Percentiles rank a stretch among this genome's conserved stretches.
phyloP scores from a whole-genome alignment of 306 rosid genomes.

The Datisca glomerata region DNA sequence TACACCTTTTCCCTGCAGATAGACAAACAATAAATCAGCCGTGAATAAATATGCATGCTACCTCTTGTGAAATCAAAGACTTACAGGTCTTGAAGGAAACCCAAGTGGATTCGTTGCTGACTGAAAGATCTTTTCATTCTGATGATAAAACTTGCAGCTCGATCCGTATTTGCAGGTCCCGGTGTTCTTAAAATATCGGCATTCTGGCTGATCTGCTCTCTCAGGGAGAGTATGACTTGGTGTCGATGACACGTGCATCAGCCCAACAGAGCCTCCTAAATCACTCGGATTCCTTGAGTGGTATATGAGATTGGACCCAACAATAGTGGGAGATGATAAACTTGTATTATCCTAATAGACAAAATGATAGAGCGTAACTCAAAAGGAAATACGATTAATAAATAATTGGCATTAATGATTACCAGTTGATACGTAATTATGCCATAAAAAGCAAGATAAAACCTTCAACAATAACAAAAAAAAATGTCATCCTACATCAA shows the following conservation, averaged over 20 bases:
- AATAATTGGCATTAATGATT: too few relatives aligned
- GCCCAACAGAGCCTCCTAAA: constrained; percentile 41
- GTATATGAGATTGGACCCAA: constrained; percentile 49
- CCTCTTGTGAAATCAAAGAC: too few relatives aligned
- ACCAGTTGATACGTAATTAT: too few relatives aligned
- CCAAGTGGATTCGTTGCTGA: constrained; percentile 44
- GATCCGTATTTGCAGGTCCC: constrained; percentile 87
- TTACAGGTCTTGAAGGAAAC: constrained; percentile 87
- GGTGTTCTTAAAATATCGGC: constrained; percentile 69
- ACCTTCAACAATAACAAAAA: neutral
- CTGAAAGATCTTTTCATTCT: constrained; percentile 56
- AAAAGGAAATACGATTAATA: too few relatives aligned
- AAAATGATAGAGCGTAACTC: too few relatives aligned
- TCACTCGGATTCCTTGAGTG: constrained; percentile 36
- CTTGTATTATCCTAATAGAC: constrained; percentile 47
- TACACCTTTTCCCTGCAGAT: constrained; percentile 54
- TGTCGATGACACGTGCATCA: constrained; percentile 22
- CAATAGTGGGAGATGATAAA: constrained; percentile 36
- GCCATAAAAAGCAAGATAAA: neutral
- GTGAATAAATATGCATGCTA: too few relatives aligned
- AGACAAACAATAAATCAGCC: constrained; percentile 1
- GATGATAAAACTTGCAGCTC: constrained; percentile 86
- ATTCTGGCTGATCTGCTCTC: constrained; percentile 84
- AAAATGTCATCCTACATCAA: neutral
- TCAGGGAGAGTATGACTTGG: constrained; percentile 46